Evolutionary conservation across 306 rosid genomes (phyloP).

Genomic region (Alnus glutinosa): DNA sequence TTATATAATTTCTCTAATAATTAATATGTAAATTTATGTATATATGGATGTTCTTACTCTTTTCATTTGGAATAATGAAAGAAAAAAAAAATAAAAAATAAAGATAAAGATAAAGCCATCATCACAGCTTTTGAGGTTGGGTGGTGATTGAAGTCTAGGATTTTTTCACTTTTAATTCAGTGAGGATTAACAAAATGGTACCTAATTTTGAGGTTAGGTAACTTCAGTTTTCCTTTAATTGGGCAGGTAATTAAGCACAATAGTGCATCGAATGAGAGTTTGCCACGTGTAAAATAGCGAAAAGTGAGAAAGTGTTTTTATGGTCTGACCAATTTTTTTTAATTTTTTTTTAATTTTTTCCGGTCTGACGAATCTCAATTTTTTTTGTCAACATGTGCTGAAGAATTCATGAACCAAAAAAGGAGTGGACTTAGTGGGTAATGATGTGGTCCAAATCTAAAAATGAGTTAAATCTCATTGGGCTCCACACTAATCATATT

Average conservation of each 20-base stretch:
- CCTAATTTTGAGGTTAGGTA: constrained; percentile 14
- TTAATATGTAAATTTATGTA: too few relatives aligned
- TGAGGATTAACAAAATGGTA: constrained; percentile 9
- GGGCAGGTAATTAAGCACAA: constrained; percentile 13
- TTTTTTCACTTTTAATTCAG: constrained; percentile 30
- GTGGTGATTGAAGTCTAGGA: constrained; percentile 34
- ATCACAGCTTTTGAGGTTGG: constrained; percentile 29
- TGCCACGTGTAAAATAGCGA: constrained; percentile 22
- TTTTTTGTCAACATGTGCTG: constrained; percentile 19
- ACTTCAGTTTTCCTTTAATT: background rate
- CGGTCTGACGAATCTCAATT: background rate
- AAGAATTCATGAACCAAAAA: constrained; percentile 13
- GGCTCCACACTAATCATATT: constrained; percentile 59
- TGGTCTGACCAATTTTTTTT: constrained; percentile 1
- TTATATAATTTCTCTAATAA: too few relatives aligned
- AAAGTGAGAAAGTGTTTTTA: constrained; percentile 2
- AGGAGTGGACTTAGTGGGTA: constrained; percentile 32
- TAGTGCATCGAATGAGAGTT: constrained; percentile 18
- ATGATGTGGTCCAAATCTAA: constrained; percentile 43
- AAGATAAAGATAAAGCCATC: constrained; percentile 16
- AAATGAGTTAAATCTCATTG: constrained; percentile 27
- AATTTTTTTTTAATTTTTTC: background rate
- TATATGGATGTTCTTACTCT: background rate
- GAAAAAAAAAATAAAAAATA: background rate
- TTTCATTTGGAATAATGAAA: constrained; percentile 24